phyloP scores from a whole-genome alignment of 306 rosid genomes.

The Cucumis sativus region DNA sequence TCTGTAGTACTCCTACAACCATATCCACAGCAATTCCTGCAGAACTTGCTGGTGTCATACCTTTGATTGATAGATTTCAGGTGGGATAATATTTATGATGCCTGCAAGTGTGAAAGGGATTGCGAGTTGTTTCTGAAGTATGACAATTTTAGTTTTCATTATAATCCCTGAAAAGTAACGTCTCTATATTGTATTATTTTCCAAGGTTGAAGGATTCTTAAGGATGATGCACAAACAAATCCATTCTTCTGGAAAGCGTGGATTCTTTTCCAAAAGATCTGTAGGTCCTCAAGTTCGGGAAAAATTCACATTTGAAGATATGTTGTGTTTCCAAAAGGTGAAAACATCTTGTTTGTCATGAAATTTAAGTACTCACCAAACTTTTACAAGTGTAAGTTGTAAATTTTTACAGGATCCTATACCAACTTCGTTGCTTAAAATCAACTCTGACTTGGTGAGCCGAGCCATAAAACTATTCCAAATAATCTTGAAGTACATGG shows the following conservation, averaged over 20 bases:
- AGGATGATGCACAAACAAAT: conserved; percentile 91
- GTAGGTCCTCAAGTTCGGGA: conserved; percentile 66
- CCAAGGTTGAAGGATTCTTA: conserved; percentile 81
- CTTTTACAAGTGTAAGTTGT: neutral
- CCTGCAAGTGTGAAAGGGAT: neutral
- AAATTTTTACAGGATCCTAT: conserved; percentile 54
- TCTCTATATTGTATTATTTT: conserved; percentile 7
- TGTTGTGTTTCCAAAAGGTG: conserved; percentile 97
- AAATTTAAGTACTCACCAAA: neutral
- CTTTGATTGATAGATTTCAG: conserved; percentile 81
- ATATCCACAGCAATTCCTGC: conserved; percentile 63
- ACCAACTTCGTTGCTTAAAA: conserved; percentile 79
- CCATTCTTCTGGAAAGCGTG: conserved; percentile 91
- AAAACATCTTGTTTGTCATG: neutral
- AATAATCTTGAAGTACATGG: conserved; percentile 79
- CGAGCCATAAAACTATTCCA: conserved; percentile 83
- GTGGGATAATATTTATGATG: conserved; percentile 18
- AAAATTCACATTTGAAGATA: conserved; percentile 78
- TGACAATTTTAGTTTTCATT: neutral
- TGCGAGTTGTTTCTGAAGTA: neutral
- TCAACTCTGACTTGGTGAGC: conserved; percentile 64
- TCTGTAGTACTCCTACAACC: conserved; percentile 61
- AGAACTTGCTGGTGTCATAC: conserved; percentile 87
- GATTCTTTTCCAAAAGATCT: conserved; percentile 74
- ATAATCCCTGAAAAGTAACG: conserved; percentile 4